Percentiles rank a stretch among this genome's conserved stretches.
These are phyloP conservation scores for Neurospora crassa DNA, from an alignment of 2,329 filamentous ascomycete species.

Conservation along the genomic window DNA sequence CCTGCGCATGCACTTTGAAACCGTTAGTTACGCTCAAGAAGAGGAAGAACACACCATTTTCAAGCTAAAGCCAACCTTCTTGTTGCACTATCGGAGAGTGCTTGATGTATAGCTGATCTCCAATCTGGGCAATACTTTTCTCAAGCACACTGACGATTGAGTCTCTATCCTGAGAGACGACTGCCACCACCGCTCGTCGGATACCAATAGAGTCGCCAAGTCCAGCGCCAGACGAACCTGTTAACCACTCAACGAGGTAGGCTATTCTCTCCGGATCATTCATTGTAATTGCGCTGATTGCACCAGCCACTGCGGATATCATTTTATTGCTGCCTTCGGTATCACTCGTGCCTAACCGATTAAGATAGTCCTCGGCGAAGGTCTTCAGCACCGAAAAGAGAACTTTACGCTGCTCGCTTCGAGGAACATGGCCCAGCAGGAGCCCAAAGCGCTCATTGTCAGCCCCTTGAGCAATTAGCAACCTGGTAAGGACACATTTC, in stretches of 20 bases:
- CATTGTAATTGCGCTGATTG: constrained; percentile 43
- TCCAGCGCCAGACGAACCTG: constrained; percentile 53
- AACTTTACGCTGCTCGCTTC: constrained; percentile 34
- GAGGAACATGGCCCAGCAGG: constrained; percentile 27
- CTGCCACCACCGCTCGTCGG: constrained; percentile 54
- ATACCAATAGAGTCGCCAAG: constrained; percentile 55
- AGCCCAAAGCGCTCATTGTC: constrained; percentile 20
- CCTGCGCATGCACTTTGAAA: constrained; percentile 63
- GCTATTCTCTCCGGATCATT: constrained; percentile 31
- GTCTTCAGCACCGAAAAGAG: constrained; percentile 31
- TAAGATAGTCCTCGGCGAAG: constrained; percentile 36
- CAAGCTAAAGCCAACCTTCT: constrained; percentile 53
- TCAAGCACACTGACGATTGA: constrained; percentile 50
- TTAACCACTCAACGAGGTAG: constrained; percentile 55
- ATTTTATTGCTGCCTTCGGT: constrained; percentile 19
- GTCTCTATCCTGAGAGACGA: constrained; percentile 41
- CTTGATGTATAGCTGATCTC: constrained; percentile 77
- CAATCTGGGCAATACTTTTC: constrained; percentile 64
- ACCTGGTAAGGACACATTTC: constrained; percentile 25
- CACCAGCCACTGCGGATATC: constrained; percentile 48
- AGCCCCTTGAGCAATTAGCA: constrained; percentile 25
- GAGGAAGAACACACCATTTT: background rate
- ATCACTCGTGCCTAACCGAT: constrained; percentile 24
- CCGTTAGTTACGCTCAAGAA: constrained; percentile 14
- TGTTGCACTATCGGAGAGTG: constrained; percentile 80